phyloP scores from a whole-genome alignment of 2,329 filamentous ascomycete genomes.

The Monosporascus sp. region DNA sequence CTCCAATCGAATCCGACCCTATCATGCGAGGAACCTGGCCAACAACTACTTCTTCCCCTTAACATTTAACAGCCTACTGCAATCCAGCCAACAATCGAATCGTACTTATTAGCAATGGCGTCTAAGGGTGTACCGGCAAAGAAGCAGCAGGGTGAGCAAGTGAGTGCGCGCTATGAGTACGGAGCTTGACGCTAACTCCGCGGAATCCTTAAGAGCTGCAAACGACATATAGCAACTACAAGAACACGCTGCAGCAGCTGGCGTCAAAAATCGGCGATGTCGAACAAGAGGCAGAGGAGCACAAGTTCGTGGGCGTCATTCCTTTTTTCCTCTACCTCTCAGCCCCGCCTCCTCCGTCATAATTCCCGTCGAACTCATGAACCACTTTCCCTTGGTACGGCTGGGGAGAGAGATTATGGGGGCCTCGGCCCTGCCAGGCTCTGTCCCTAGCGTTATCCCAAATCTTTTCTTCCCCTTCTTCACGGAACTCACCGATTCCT shows the following conservation, averaged over 20 bases:
- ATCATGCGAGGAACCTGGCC: neutral
- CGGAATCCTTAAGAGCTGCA: constrained; percentile 60
- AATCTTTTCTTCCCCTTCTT: constrained; percentile 13
- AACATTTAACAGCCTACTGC: neutral
- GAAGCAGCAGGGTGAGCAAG: constrained; percentile 64
- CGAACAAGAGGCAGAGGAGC: constrained; percentile 94
- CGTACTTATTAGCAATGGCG: constrained; percentile 33
- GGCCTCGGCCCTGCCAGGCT: constrained; percentile 13
- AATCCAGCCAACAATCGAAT: neutral
- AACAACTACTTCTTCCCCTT: neutral
- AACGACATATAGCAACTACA: constrained; percentile 72
- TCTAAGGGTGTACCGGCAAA: constrained; percentile 52
- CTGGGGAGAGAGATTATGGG: constrained; percentile 6
- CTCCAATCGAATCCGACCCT: neutral
- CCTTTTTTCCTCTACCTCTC: constrained; percentile 8
- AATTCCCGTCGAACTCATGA: neutral
- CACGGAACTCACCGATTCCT: constrained; percentile 23
- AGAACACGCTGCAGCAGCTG: constrained; percentile 78
- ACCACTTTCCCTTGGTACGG: constrained; percentile 2
- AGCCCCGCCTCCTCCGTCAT: constrained; percentile 12
- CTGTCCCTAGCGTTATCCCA: constrained; percentile 13
- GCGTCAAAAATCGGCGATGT: constrained; percentile 96
- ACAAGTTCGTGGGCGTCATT: constrained; percentile 65
- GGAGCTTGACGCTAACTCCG: constrained; percentile 10
- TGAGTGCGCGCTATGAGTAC: neutral